phyloP scores from a whole-genome alignment of 441 rosid species.

The Raphanus hybrid region DNA sequence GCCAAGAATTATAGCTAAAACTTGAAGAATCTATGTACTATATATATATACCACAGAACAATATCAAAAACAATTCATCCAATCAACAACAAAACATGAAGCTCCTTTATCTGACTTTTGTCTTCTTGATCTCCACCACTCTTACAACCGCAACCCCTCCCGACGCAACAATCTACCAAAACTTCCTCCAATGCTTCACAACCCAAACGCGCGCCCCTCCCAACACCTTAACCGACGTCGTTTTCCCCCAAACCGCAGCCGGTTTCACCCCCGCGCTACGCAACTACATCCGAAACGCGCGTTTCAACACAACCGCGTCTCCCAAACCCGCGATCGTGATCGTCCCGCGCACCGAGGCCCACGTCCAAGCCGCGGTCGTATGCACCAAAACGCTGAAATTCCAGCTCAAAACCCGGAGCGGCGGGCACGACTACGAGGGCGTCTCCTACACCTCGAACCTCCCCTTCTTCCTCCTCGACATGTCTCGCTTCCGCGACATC shows the following conservation, averaged over 20 bases:
- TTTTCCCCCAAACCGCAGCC: slow-evolving; percentile 33
- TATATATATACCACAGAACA: slow-evolving; percentile 11
- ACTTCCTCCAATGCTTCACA: slow-evolving; percentile 40
- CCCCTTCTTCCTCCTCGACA: slow-evolving; percentile 10
- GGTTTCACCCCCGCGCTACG: slow-evolving; percentile 34
- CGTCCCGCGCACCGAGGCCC: neutral
- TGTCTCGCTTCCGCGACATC: neutral
- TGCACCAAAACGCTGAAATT: neutral
- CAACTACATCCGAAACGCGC: slow-evolving; percentile 42
- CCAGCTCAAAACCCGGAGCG: neutral
- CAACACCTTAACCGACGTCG: slow-evolving; percentile 31
- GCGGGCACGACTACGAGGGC: slow-evolving; percentile 54
- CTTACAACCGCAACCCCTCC: slow-evolving; percentile 11
- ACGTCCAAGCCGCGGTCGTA: neutral
- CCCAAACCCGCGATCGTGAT: slow-evolving; percentile 28
- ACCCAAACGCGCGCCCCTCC: slow-evolving; percentile 27
- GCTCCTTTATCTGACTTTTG: slow-evolving; percentile 5
- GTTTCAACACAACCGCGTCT: slow-evolving; percentile 39
- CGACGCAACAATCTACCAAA: slow-evolving; percentile 28
- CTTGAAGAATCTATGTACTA: slow-evolving; percentile 2
- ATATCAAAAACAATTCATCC: neutral
- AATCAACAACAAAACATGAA: slow-evolving; percentile 24
- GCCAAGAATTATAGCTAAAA: slow-evolving; percentile 4
- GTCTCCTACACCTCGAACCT: neutral
- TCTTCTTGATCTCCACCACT: slow-evolving; percentile 2